Base-by-base conservation (phyloP, 768 basidiomycete species). In the Pisolithus marmoratus region DNA sequence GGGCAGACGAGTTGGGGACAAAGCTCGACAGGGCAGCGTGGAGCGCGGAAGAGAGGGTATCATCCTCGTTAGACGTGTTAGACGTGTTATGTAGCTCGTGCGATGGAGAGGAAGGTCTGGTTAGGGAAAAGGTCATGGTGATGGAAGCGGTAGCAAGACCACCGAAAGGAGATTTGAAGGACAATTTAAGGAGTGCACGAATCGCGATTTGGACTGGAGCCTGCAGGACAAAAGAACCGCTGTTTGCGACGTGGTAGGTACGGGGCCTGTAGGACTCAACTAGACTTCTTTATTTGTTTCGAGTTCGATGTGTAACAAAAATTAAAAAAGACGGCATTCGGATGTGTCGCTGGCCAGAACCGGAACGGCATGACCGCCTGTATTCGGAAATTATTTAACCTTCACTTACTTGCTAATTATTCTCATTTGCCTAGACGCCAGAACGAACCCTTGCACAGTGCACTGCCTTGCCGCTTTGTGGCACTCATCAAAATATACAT, bases 1-100 rank as follows among this genome's bases (percentile, higher is more conserved):
- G 57, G 1, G 52, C 49, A n/a, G 63, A 61, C 1, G 63, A 55
- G 45, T 60, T 40, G 49, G 57, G 54, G 41, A 52, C 46, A 41
- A 70, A 57, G 55, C 61, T 61, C 42, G 66, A 63, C 41, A 74
- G 58, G 23, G 72, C 68, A 56, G 72, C 68, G 63, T 71, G 71
- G 48, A 73, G 70, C 31, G 70, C 68, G 56, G 70, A 60, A 46
- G 68, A 61, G 14, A 70, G 62, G 51, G 61, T 58, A 53, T 73
- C 72, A 8, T 69, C 70, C 46, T 67, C 68, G 1, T 57, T 62
- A 49, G 47, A 58, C 58, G 62, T 38, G 1, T 57, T 62, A 49
- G 47, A 58, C 58, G 62, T 38, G 23, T 23, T 59, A 55, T 55
- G 63, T 59, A 62, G 65, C 17, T 64, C 63, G 20, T 57, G 58